Conservation (phyloP, 257 asterid genomes). For the Mitragyna speciosa region DNA sequence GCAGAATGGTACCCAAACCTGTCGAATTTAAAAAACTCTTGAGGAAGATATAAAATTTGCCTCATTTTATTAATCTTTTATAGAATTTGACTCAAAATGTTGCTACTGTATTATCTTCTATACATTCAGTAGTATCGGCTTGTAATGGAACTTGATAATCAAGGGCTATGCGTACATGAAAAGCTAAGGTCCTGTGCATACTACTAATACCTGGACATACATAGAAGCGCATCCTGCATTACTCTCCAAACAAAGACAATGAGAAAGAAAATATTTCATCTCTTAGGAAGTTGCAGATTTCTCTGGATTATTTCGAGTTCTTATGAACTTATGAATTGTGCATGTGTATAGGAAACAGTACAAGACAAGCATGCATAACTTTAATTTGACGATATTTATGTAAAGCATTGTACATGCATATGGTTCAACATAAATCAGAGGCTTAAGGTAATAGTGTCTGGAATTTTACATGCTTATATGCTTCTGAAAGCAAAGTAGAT, state of each 20-base stretch:
- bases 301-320: neutral
- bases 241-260: no score
- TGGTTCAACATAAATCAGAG: neutral
- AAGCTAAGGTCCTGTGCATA: no score
- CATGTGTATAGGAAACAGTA: neutral
- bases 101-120: no score
- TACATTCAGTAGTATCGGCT: neutral
- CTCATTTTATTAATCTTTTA: neutral
- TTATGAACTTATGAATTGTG: neutral
- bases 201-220: no score
- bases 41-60: neutral
- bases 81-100: neutral
- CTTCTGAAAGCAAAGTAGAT: neutral
- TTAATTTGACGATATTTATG: neutral
- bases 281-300: neutral
- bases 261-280: no score
- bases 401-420: neutral
- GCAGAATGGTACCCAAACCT: slow-evolving; percentile 98
- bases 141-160: neutral
- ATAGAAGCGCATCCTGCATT: no score
- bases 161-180: no score
- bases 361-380: neutral
- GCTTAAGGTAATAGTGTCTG: neutral
- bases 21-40: slow-evolving; percentile 8
- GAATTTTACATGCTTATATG: neutral